Evolutionary conservation across 306 rosid species (phyloP).

Genomic region (Lablab purpureus): DNA sequence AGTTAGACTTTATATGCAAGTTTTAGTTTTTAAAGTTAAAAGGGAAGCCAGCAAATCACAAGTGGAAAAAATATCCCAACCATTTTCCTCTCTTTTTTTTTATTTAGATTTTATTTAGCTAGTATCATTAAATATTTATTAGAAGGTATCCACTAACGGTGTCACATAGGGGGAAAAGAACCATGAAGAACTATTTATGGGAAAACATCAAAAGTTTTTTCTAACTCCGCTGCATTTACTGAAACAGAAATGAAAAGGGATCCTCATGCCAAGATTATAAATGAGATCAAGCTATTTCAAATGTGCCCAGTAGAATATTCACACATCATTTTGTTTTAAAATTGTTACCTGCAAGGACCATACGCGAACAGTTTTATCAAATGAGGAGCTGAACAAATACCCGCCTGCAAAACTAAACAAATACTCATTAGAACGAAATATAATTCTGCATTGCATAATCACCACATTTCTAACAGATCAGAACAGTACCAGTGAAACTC

Average conservation of each 20-base stretch:
- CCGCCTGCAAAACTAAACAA: slow-evolving; percentile 67
- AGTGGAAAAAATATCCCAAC: slow-evolving; percentile 3
- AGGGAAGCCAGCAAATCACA: slow-evolving; percentile 22
- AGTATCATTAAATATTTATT: not conserved
- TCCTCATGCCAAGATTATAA: slow-evolving; percentile 27
- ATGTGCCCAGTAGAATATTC: slow-evolving; percentile 14
- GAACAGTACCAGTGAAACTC: slow-evolving; percentile 28
- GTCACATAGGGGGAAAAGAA: not conserved
- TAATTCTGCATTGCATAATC: slow-evolving; percentile 34
- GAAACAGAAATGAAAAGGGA: slow-evolving; percentile 40
- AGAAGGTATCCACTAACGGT: slow-evolving; percentile 20
- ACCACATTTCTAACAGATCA: slow-evolving; percentile 13
- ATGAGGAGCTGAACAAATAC: slow-evolving; percentile 89
- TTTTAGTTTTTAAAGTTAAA: slow-evolving; percentile 14
- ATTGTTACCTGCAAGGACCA: slow-evolving; percentile 92
- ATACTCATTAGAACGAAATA: slow-evolving; percentile 46
- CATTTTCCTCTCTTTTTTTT: slow-evolving; percentile 28
- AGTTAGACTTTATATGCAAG: slow-evolving; percentile 1
- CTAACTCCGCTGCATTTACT: slow-evolving; percentile 28
- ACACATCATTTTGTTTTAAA: slow-evolving; percentile 34
- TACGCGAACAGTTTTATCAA: slow-evolving; percentile 80
- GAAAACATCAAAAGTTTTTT: slow-evolving; percentile 20
- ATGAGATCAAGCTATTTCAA: slow-evolving; percentile 32
- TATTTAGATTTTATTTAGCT: slow-evolving; percentile 28
- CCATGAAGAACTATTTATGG: slow-evolving; percentile 27